Base-by-base conservation (phyloP, 2,329 filamentous ascomycete species). In the Sphaerulina populicola region DNA sequence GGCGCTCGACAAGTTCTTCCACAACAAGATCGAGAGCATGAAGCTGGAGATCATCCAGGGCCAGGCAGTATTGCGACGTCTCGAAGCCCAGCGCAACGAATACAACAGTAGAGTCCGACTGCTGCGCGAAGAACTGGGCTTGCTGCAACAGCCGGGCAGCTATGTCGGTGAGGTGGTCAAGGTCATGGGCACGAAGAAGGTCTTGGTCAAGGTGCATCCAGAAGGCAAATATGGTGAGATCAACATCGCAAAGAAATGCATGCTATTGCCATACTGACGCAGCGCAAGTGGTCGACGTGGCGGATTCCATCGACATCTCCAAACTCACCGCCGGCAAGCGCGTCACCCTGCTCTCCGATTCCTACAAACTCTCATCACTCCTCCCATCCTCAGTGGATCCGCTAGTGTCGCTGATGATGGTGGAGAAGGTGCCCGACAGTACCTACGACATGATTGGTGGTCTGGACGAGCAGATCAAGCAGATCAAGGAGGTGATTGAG, bases 391-490 rank as follows among this genome's bases (percentile, higher is more conserved):
- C 93, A 15, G 93, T 98, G 67, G 93, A 98, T 68, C 93, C 93
- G 35, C 85, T 98, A 52, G 93, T 98, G 51, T 98, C 93, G 33
- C 86, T 98, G 69, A 98, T 98, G 93, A 98, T 98, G 93, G 93
- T 98, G 47, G 93, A 98, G 70, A 98, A 98, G 78, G 93, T 98
- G 12, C 93, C 93, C 12, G 93, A 98, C 77, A 96, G 89, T 75
- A 98, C 93, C 68, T 98, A 98, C 77, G 93, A 98, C 74, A 98
- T 98, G 93, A 98, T 98, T 70, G 93, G 93, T 73, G 93, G 93
- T 61, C 76, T 98, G 56, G 93, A 98, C 69, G 91, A 98, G 71
- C 93, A 98, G 70, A 97, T 98, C 76, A 97, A 98, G 76, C 93
- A 98, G 70, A 98, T 98, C 78, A 98, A 98, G 75, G 93, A 98